phyloP scores from a whole-genome alignment of 805 yeast species.

The Sporopachydermia lactativora region DNA sequence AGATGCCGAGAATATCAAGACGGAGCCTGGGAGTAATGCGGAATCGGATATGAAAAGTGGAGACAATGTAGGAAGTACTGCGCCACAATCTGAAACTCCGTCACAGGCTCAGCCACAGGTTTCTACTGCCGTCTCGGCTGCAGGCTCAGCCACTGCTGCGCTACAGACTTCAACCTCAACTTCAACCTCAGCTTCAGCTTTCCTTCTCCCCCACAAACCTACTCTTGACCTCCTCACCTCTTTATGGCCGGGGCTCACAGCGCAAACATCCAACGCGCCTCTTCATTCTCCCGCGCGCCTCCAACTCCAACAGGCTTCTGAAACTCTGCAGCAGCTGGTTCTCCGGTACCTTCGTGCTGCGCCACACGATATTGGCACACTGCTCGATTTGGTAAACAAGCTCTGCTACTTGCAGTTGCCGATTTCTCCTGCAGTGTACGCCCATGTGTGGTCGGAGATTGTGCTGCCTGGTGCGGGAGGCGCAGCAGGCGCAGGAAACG shows the following conservation, averaged over 20 bases:
- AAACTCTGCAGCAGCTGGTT: constrained; percentile 40
- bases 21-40: too few species aligned
- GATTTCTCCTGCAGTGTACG: constrained; percentile 34
- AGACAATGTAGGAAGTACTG: too few species aligned
- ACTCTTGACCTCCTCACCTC: constrained; percentile 29
- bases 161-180: constrained; percentile 1
- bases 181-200: constrained; percentile 26
- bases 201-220: constrained; percentile 42
- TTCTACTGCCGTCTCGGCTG: constrained; percentile 5
- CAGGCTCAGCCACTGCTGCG: constrained; percentile 3
- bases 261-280: constrained; percentile 26
- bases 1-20: too few species aligned
- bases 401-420: constrained; percentile 32
- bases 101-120: too few species aligned
- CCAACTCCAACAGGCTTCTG: constrained; percentile 57
- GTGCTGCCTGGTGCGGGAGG: constrained; percentile 41
- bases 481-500: too few species aligned
- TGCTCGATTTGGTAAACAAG: constrained; percentile 28
- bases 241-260: constrained; percentile 29
- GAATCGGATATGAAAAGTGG: too few species aligned
- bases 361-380: constrained; percentile 22
- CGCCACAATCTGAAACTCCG: too few species aligned
- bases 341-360: constrained; percentile 23
- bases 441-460: constrained; percentile 41
- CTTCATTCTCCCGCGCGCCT: constrained; percentile 49